These are phyloP conservation scores for Galerina sulciceps DNA, from an alignment of 768 basidiomycete species.

Conservation along the genomic window DNA sequence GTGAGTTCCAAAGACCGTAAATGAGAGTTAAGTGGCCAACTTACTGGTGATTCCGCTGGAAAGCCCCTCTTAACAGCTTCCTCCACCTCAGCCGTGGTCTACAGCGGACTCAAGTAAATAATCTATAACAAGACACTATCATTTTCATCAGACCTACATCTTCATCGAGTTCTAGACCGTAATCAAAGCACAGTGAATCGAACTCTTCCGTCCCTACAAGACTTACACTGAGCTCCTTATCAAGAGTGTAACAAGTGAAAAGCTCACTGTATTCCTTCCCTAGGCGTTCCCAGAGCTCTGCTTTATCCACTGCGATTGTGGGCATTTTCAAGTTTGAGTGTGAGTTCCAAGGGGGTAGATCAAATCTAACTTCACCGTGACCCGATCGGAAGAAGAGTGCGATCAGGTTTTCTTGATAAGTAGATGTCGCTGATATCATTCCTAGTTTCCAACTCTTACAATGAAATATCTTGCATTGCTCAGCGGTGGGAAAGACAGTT, in stretches of 20 bases:
- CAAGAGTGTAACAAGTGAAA: neutral
- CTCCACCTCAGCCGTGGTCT: constrained; percentile 92
- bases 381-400: constrained; percentile 19
- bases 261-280: constrained; percentile 79
- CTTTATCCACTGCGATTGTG: constrained; percentile 94
- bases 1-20: constrained; percentile 2
- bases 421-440: too few relatives aligned
- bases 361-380: constrained; percentile 2
- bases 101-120: constrained; percentile 9
- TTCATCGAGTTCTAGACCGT: constrained; percentile 96
- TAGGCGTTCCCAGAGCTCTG: constrained; percentile 88
- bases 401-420: constrained; percentile 16
- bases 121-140: neutral
- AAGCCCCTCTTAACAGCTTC: constrained; percentile 82
- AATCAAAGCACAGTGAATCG: constrained; percentile 95
- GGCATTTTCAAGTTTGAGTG: constrained; percentile 62
- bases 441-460: constrained; percentile 6
- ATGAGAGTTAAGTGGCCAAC: constrained; percentile 19
- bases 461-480: constrained; percentile 96
- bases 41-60: constrained; percentile 82
- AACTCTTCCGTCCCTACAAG: constrained; percentile 87
- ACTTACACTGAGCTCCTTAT: constrained; percentile 19
- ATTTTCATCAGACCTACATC: constrained; percentile 64
- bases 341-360: constrained; percentile 25
- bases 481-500: constrained; percentile 98